phyloP scores from a whole-genome alignment of 371 early-diverging fungal genomes.

The Mortierella sp. region DNA sequence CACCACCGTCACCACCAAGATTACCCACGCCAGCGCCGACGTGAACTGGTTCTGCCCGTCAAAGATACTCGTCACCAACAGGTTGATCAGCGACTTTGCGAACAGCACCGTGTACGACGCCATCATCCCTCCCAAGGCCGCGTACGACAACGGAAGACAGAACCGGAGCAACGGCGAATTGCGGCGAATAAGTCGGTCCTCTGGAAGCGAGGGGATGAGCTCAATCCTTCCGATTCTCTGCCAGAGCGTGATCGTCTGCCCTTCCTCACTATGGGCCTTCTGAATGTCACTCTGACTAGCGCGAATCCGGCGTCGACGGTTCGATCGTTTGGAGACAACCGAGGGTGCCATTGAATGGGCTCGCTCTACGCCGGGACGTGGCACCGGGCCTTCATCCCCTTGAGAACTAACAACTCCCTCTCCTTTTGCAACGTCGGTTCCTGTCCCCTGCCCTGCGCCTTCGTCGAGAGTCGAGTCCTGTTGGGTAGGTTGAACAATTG shows the following conservation, averaged over 20 bases:
- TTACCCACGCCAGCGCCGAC: slow-evolving; percentile 75
- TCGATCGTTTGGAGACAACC: slow-evolving; percentile 18
- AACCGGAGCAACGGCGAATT: slow-evolving; percentile 57
- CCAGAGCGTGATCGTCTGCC: slow-evolving; percentile 23
- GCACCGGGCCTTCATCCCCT: background rate
- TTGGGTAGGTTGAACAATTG: background rate
- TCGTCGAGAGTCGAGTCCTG: background rate
- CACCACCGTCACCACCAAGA: slow-evolving; percentile 76
- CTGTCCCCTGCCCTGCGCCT: background rate
- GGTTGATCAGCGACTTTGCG: slow-evolving; percentile 86
- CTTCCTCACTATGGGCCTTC: background rate
- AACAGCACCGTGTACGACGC: slow-evolving; percentile 88
- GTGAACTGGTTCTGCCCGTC: slow-evolving; percentile 84
- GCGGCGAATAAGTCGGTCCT: slow-evolving; percentile 51
- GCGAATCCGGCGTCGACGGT: slow-evolving; percentile 23
- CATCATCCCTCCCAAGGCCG: slow-evolving; percentile 81
- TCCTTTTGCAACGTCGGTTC: background rate
- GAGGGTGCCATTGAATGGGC: slow-evolving; percentile 24
- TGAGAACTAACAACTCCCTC: background rate
- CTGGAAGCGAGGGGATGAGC: slow-evolving; percentile 46
- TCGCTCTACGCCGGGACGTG: slow-evolving; percentile 7
- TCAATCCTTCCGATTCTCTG: slow-evolving; percentile 32
- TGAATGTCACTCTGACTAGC: background rate
- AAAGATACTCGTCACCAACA: slow-evolving; percentile 75
- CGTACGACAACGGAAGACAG: slow-evolving; percentile 76